These are phyloP conservation scores for Lactifluus echinatus DNA, from an alignment of 768 basidiomycete genomes.

Conservation along the genomic window DNA sequence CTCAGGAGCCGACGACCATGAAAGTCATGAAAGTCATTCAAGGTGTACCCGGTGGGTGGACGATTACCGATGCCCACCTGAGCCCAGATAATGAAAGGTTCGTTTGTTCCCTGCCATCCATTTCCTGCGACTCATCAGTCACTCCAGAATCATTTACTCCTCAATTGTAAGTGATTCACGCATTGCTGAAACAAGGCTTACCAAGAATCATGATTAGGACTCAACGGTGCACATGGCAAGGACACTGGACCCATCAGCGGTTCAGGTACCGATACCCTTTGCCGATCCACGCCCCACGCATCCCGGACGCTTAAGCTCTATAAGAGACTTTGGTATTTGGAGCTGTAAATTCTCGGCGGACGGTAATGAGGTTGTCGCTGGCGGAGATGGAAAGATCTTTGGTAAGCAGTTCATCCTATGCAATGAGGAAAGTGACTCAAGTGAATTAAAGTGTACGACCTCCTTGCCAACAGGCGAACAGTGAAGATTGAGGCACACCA, in stretches of 20 bases:
- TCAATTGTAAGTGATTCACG: constrained; percentile 52
- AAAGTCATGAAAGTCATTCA: constrained; percentile 56
- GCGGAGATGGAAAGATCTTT: constrained; percentile 75
- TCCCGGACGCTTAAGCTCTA: constrained; percentile 27
- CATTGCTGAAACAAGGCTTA: background rate
- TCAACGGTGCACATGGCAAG: constrained; percentile 69
- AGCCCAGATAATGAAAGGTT: constrained; percentile 84
- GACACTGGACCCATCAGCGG: constrained; percentile 51
- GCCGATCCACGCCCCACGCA: constrained; percentile 24
- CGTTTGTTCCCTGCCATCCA: constrained; percentile 16
- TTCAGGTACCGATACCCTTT: constrained; percentile 53
- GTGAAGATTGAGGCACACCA: constrained; percentile 82
- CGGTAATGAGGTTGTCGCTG: constrained; percentile 91
- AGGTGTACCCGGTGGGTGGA: constrained; percentile 78
- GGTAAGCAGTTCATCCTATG: constrained; percentile 32
- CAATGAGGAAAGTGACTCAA: background rate
- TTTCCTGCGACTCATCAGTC: constrained; percentile 3
- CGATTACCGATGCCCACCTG: constrained; percentile 89
- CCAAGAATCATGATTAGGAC: constrained; percentile 36
- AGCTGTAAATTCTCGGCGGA: constrained; percentile 95
- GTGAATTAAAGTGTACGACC: constrained; percentile 68
- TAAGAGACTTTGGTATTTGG: constrained; percentile 68
- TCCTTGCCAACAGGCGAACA: constrained; percentile 66
- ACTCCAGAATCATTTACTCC: constrained; percentile 78
- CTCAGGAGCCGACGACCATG: constrained; percentile 42